A percentile compares a stretch with the other conserved stretches of the same genome.
Conservation (phyloP, 2,329 filamentous ascomycete species). For the Fusarium bactridioides region DNA sequence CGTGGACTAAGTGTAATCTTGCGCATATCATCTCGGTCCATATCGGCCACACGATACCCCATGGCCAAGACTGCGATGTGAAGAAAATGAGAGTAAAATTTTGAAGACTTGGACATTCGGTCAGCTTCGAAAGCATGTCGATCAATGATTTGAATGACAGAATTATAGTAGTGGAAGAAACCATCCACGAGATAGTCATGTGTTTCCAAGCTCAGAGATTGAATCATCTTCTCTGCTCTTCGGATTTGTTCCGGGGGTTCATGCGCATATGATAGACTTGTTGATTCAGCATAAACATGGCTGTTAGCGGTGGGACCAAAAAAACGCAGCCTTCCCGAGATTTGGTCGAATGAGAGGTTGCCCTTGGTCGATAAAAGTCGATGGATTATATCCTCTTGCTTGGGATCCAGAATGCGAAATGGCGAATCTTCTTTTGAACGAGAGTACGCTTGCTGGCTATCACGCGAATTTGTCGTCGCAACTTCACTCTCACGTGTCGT, state of each 20-base stretch:
- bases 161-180: slow-evolving; percentile 62
- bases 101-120: slow-evolving; percentile 53
- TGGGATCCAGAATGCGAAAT: slow-evolving; percentile 49
- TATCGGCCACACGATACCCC: slow-evolving; percentile 60
- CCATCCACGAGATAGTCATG: slow-evolving; percentile 61
- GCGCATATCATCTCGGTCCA: slow-evolving; percentile 57
- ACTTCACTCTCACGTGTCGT: slow-evolving; percentile 39
- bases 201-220: slow-evolving; percentile 54
- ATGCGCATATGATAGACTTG: slow-evolving; percentile 45
- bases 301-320: slow-evolving; percentile 63
- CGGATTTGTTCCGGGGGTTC: slow-evolving; percentile 56
- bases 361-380: slow-evolving; percentile 58
- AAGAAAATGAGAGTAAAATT: slow-evolving; percentile 61
- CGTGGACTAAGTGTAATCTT: slow-evolving; percentile 54
- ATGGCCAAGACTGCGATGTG: slow-evolving; percentile 61
- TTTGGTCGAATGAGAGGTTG: slow-evolving; percentile 60
- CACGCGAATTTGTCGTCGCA: slow-evolving; percentile 26
- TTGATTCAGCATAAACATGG: slow-evolving; percentile 56
- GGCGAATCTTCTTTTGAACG: slow-evolving; percentile 44
- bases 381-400: slow-evolving; percentile 57
- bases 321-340: slow-evolving; percentile 59
- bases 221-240: slow-evolving; percentile 57
- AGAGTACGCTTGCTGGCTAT: slow-evolving; percentile 33
- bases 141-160: slow-evolving; percentile 58
- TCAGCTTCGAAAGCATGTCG: slow-evolving; percentile 58